Evolutionary conservation across 2,329 filamentous ascomycete species (phyloP), one percentile per base, ranked within the genome.

Genomic region (Xylariaceae sp.): DNA sequence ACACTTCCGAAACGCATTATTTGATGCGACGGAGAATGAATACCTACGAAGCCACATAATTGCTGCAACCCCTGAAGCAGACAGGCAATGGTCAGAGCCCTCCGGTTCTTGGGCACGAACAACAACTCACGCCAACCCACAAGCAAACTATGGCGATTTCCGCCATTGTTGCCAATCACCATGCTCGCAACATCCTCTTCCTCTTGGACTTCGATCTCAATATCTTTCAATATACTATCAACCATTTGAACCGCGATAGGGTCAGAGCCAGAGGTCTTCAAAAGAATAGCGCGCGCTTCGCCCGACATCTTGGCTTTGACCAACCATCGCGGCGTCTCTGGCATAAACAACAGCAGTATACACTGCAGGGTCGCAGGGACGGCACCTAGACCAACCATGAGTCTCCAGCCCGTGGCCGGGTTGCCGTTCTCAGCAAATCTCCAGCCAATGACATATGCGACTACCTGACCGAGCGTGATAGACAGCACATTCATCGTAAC

Each of bases 301-400:
- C 77, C 77, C 3, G 81, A 79, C 44, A 81, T 79, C 1, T 87
- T 88, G 3, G 82, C 85, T 70, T 87, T 88, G 17, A 96, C 87
- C 19, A 97, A 80, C 89, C 91, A 97, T 21, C 94, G 82, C 29
- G 94, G 94, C 11, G 91, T 96, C 75, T 98, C 94, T 0, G 92
- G 92, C 83, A 96, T 88, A 48, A 86, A 79, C 2, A 86, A 66
- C 57, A 97, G 76, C 52, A 96, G 76, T 0, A 80, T 71, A 4
- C 85, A 83, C 71, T 97, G 94, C 3, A 92, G 53, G 0, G 84
- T 72, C 0, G 92, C 93, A 0, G 94, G 94, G 23, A 89, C 60
- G 7, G 90, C 90, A 0, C 93, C 94, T 0, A 97, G 74, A 0
- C 93, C 93, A 0, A 97, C 92, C 84, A 96, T 93, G 87, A 90